Evolutionary conservation across 257 asterid species (phyloP), one percentile per base, ranked within the genome.

Genomic region (Solanum verrucosum): DNA sequence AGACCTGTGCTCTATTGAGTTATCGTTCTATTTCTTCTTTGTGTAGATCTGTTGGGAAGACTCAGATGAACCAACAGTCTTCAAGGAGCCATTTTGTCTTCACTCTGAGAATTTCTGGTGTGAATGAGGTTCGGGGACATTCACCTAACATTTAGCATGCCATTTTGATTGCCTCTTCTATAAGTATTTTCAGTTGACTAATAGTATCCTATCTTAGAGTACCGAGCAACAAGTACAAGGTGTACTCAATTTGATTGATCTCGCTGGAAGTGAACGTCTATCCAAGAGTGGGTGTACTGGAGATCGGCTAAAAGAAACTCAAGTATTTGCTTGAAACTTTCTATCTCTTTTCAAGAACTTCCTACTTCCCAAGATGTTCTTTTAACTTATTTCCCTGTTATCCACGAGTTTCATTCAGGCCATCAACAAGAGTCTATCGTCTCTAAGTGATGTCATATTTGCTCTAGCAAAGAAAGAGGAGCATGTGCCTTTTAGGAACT

Each of bases 211-310:
- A 25, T 81, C 85, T 42, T 73, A 97, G 99, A 91, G 98, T 93
- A 97, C 96, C 13, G 98, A 94, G 88, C 99, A 94, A 89, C 99
- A 95, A 91, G 99, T 96, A 6, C 98, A 97, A 89, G 98, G 99
- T 31, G 94, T 95, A 87, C 88, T 97, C 70, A 97, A 97, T 92
- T 90, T 97, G 33, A 95, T 97, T 82, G 99, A 97, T 84, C 98
- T 97, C 65, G 99, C 99, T 87, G 99, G 99, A 79, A 97, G 99
- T 89, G 99, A 97, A 89, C 99, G 98, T 52, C 95, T 97, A 38
- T 96, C 99, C 63, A 97, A 92, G 91, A 97, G 99, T 89, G 98
- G 98, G 81, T 89, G 98, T 7, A 96, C 98, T 8, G 98, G 98
- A 56, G 99, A 97, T 83, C 94, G 98, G 52, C 93, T 96, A 20